Evolutionary conservation across 805 yeast species (phyloP), one percentile per base, ranked within the genome.

Genomic region (Barnettozyma botsteinii): DNA sequence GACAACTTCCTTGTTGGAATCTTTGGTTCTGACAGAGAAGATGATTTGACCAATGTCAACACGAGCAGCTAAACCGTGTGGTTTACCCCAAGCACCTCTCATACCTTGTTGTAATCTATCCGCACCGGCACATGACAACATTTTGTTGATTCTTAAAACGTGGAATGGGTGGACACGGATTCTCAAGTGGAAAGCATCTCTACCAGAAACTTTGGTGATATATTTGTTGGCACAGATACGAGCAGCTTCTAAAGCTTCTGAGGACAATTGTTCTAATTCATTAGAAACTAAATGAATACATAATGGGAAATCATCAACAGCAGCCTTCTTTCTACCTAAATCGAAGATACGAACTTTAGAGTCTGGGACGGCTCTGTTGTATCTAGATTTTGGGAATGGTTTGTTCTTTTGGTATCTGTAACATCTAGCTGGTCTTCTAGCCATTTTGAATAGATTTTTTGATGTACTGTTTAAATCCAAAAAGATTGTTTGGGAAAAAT

Each of bases 11-110:
- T 91, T 88, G 96, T 88, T 89, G 66, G 81, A 73, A 75, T 93
- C 98, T 81, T 84, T 91, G 74, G 97, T 85, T 81, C 98, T 91
- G 71, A 87, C 87, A 57, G 98, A 91, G 77, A 93, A 81, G 70
- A 93, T 81, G 70, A 93, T 82, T 79, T 93, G 98, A 68, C 98
- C 98, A 73, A 93, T 93, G 77, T 76, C 76, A 70, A 93, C 98
- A 75, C 98, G 88, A 65, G 98, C 98, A 64, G 98, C 98, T 66
- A 88, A 79, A 81, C 98, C 98, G 65, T 89, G 96, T 66, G 98
- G 98, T 81, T 93, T 93, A 88, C 98, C 98, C 98, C 98, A 93
- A 70, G 98, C 98, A 81, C 95, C 95, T 87, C 98, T 91, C 98
- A 93, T 93, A 89, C 98, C 98, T 79, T 93, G 98, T 80, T 93